Percentiles rank a stretch among this genome's conserved stretches.
Conservation (phyloP, 2,329 filamentous ascomycete species). For the Coniochaeta sp. region DNA sequence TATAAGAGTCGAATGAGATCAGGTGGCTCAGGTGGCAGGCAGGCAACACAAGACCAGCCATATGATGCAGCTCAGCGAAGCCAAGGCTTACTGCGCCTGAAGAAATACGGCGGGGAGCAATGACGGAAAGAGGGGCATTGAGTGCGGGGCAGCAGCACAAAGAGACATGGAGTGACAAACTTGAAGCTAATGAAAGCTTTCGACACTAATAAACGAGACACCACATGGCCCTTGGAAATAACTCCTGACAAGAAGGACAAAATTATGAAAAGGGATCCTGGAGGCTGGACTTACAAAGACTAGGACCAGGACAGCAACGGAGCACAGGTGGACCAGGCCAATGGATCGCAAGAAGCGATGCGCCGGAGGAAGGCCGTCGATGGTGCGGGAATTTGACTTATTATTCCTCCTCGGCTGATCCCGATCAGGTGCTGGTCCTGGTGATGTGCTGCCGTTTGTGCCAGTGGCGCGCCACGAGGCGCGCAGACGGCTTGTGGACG, state of each 20-base stretch:
- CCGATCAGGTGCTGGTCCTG: constrained; percentile 9
- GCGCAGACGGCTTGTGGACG: constrained; percentile 13
- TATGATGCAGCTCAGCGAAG: constrained; percentile 5
- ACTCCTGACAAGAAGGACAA: constrained; percentile 8
- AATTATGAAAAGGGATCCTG: constrained; percentile 3
- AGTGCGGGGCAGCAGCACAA: background rate
- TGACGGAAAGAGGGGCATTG: constrained; percentile 1
- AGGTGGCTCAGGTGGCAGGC: constrained; percentile 10
- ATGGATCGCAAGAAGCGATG: constrained; percentile 6
- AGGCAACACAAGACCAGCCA: background rate
- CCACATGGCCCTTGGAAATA: constrained; percentile 3
- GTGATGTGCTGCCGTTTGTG: constrained; percentile 10
- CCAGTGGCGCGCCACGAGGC: constrained; percentile 19
- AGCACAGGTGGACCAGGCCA: constrained; percentile 20
- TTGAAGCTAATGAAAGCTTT: no score
- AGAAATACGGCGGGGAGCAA: background rate
- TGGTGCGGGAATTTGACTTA: constrained; percentile 10
- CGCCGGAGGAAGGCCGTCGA: constrained; percentile 5
- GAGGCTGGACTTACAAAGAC: constrained; percentile 24
- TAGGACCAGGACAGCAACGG: constrained; percentile 19
- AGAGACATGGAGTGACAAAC: background rate
- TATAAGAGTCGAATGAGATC: constrained; percentile 16
- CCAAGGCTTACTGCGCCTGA: background rate
- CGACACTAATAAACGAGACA: background rate
- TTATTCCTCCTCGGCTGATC: constrained; percentile 2